phyloP scores from a whole-genome alignment of 768 basidiomycete genomes.

The Cystobasidium tubakii region DNA sequence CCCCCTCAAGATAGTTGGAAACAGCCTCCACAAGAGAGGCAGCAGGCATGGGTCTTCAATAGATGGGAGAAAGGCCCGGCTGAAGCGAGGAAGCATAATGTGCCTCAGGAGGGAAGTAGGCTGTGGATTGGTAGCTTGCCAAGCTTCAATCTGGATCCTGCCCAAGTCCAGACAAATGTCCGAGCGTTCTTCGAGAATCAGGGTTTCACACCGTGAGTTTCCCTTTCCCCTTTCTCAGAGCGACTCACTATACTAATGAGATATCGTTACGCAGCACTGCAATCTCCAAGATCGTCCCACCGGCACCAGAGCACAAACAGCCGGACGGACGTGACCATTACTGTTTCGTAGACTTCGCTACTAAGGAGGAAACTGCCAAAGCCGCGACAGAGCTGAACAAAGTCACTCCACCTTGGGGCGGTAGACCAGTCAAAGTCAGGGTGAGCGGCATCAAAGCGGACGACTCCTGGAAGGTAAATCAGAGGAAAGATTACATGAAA shows the following conservation, averaged over 20 bases:
- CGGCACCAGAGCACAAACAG: background rate
- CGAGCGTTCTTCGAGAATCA: background rate
- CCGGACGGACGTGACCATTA: conserved; percentile 5
- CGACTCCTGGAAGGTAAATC: background rate
- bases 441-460: background rate
- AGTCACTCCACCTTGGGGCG: conserved; percentile 7
- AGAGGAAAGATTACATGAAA: background rate
- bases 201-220: background rate
- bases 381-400: background rate
- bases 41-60: background rate
- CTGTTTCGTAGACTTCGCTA: conserved; percentile 7
- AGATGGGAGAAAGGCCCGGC: background rate
- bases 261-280: background rate
- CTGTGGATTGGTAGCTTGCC: conserved; percentile 1
- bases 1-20: conserved; percentile 5
- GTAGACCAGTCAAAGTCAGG: conserved; percentile 11
- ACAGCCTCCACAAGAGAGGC: background rate
- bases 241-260: background rate
- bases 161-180: background rate
- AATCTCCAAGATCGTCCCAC: conserved; percentile 10
- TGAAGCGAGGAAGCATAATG: background rate
- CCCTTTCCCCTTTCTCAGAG: background rate
- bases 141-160: background rate
- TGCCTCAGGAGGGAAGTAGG: background rate
- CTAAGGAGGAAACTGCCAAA: background rate